Conservation (phyloP, 2,329 filamentous ascomycete genomes). For the Fusarium austroafricanum region DNA sequence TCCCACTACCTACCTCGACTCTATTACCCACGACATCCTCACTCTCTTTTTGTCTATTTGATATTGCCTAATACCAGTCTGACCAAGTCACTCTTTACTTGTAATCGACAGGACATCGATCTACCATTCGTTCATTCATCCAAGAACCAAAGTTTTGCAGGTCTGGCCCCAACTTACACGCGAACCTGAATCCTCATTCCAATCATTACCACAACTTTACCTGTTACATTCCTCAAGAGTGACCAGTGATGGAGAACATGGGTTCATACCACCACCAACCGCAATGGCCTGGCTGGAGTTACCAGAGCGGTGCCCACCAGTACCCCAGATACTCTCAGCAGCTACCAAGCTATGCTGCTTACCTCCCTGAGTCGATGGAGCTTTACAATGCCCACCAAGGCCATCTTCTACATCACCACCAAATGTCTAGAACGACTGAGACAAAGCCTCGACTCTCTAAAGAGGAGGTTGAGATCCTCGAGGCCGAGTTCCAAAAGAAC, state of each 20-base stretch:
- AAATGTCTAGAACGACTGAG: conserved; percentile 57
- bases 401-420: conserved; percentile 53
- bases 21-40: conserved; percentile 34
- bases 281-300: conserved; percentile 53
- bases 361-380: conserved; percentile 55
- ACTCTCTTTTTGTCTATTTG: conserved; percentile 36
- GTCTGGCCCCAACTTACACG: conserved; percentile 17
- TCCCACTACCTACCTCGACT: conserved; percentile 33
- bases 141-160: conserved; percentile 4
- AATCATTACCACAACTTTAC: conserved; percentile 29
- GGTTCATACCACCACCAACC: conserved; percentile 50
- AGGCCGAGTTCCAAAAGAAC: conserved; percentile 72
- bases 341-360: conserved; percentile 50
- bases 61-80: conserved; percentile 25
- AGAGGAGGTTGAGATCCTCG: conserved; percentile 69
- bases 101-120: conserved; percentile 18
- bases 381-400: conserved; percentile 53
- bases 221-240: conserved; percentile 28
- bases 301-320: conserved; percentile 45
- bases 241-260: conserved; percentile 48
- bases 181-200: conserved; percentile 30
- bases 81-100: conserved; percentile 42
- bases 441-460: conserved; percentile 67
- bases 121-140: conserved; percentile 28
- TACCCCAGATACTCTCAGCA: conserved; percentile 51